phyloP scores from a whole-genome alignment of 306 rosid genomes.

The Castanea sativa region DNA sequence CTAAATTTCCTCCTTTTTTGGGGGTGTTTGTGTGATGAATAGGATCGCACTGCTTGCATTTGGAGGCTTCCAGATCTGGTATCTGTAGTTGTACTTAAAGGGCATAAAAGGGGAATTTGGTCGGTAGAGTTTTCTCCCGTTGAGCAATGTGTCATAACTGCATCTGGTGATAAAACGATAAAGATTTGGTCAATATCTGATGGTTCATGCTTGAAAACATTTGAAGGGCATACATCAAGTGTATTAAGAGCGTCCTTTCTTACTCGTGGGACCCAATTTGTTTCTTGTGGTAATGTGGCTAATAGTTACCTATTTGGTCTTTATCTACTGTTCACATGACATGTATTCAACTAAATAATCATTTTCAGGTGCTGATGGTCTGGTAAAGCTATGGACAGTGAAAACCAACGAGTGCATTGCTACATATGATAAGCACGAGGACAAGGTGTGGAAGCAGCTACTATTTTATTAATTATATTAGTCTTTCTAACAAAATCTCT shows the following conservation, averaged over 20 bases:
- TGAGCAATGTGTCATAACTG: conserved; percentile 90
- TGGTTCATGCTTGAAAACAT: conserved; percentile 92
- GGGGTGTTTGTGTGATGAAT: background rate
- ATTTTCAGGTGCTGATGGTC: conserved; percentile 85
- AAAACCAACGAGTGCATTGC: conserved; percentile 84
- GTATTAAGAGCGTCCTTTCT: conserved; percentile 86
- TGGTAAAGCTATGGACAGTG: conserved; percentile 88
- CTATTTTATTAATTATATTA: background rate
- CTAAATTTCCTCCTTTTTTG: conserved; percentile 3
- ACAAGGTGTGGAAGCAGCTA: conserved; percentile 56
- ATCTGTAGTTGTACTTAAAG: conserved; percentile 63
- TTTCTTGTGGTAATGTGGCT: conserved; percentile 70
- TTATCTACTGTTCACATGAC: conserved; percentile 7
- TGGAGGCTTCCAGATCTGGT: conserved; percentile 97
- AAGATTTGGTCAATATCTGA: conserved; percentile 92
- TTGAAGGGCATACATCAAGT: conserved; percentile 92
- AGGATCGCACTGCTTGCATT: conserved; percentile 96
- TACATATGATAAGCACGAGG: conserved; percentile 84
- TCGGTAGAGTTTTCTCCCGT: conserved; percentile 96
- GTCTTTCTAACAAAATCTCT: conserved; percentile 2
- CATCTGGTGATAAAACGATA: conserved; percentile 93
- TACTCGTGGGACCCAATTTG: conserved; percentile 88
- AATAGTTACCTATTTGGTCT: conserved; percentile 17
- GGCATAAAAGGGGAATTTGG: conserved; percentile 98
- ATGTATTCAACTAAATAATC: conserved; percentile 17